These are phyloP conservation scores for Aureobasidium sp. DNA, from an alignment of 2,329 filamentous ascomycete genomes.

Conservation along the genomic window DNA sequence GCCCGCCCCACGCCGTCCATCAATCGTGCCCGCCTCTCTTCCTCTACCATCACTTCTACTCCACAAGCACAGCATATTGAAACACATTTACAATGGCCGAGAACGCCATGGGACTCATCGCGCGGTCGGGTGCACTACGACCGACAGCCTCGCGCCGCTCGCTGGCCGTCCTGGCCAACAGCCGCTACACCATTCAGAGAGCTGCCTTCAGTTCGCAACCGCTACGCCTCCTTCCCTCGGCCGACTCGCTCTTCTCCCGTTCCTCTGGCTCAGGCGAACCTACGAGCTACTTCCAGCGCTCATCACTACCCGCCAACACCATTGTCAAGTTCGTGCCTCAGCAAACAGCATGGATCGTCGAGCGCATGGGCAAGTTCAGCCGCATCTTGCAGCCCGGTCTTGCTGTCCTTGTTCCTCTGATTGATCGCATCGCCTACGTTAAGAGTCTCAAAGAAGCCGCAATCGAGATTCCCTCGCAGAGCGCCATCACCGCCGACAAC, in stretches of 20 bases:
- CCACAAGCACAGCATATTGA: background rate
- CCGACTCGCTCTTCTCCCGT: conserved; percentile 30
- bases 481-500: conserved; percentile 96
- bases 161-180: conserved; percentile 28
- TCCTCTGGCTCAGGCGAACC: conserved; percentile 22
- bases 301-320: conserved; percentile 78
- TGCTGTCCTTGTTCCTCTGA: conserved; percentile 77
- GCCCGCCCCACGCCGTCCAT: background rate
- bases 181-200: conserved; percentile 20
- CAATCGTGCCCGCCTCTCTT: background rate
- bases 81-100: conserved; percentile 1
- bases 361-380: conserved; percentile 98
- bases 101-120: conserved; percentile 1
- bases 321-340: conserved; percentile 96
- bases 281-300: conserved; percentile 37
- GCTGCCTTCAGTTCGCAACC: conserved; percentile 16
- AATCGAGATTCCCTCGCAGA: conserved; percentile 95
- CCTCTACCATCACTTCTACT: background rate
- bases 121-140: conserved; percentile 33
- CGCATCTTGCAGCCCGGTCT: conserved; percentile 88
- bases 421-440: conserved; percentile 96
- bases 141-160: conserved; percentile 27
- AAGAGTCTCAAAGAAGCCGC: conserved; percentile 95
- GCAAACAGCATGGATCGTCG: conserved; percentile 98
- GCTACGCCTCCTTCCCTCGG: conserved; percentile 23